phyloP scores from a whole-genome alignment of 164 flowering plant genomes.

The Tetrastigma voinierianum region DNA sequence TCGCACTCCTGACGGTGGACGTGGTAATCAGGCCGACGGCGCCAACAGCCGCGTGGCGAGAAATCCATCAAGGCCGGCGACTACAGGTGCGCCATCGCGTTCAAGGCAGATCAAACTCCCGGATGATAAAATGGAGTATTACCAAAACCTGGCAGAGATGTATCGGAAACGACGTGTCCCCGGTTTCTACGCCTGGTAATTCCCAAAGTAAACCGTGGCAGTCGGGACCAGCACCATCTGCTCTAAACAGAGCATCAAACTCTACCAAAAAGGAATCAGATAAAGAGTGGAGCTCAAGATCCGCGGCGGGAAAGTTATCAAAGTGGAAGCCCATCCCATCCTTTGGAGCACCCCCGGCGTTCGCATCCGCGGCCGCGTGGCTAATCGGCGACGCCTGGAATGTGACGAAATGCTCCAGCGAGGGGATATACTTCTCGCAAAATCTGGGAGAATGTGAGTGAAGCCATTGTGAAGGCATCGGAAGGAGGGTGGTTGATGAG shows the following conservation, averaged over 20 bases:
- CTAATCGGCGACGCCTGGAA: constrained; percentile 86
- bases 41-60: constrained; percentile 73
- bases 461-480: constrained; percentile 69
- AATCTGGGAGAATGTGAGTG: constrained; percentile 81
- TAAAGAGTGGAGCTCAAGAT: constrained; percentile 57
- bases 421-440: constrained; percentile 81
- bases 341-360: constrained; percentile 76
- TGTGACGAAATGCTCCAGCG: constrained; percentile 81
- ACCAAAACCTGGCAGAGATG: constrained; percentile 67
- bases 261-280: constrained; percentile 50
- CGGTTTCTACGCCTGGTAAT: constrained; percentile 76
- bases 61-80: constrained; percentile 59
- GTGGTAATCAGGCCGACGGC: constrained; percentile 84
- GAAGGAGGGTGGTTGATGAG: constrained; percentile 58
- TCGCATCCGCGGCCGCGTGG: constrained; percentile 62
- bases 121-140: constrained; percentile 63
- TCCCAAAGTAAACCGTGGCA: constrained; percentile 82
- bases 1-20: constrained; percentile 48
- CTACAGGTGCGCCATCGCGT: constrained; percentile 76
- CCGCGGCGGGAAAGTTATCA: constrained; percentile 67
- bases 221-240: constrained; percentile 83
- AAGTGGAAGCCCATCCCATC: constrained; percentile 90
- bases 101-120: constrained; percentile 63
- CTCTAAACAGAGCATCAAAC: constrained; percentile 60
- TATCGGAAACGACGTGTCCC: constrained; percentile 67